Evolutionary conservation across 805 yeast species (phyloP), one percentile per base, ranked within the genome.

Genomic region (Lipomyces mesembrius): DNA sequence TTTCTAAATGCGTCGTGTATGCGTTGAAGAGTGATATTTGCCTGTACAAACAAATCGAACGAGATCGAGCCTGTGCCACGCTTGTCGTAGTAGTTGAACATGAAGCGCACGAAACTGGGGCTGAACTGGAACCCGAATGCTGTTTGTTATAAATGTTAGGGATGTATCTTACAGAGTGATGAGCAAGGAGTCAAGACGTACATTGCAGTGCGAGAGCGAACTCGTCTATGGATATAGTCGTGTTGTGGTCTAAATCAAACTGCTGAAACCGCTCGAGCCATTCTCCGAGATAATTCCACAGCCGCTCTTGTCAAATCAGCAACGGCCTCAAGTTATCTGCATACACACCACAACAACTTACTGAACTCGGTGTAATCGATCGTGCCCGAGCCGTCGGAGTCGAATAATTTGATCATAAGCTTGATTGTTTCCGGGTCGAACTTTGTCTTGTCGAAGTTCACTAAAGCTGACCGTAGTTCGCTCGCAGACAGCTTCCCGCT

Each of bases 1-100:
- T 87, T 87, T 74, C 90, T 89, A 80, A 91, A 91, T 14, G 88
- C 82, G 74, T 89, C 92, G 0, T 96, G 90, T 70, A 90, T 83
- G 69, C 91, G 85, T 75, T 91, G 83, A 71, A 91, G 80, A 83
- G 91, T 89, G 20, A 91, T 89, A 71, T 91, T 82, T 62, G 90
- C 83, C 75, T 91, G 96, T 32, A 91, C 92, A 77, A 91, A 91
- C 76, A 86, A 83, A 76, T 91, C 97, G 76, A 91, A 91, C 66
- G 89, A 87, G 77, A 91, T 79, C 54, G 74, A 75, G 65, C 25
- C 78, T 69, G 67, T 74, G 73, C 39, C 72, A 11, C 60, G 59
- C 27, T 58, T 60, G 39, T 62, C 74, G 54, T 57, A 88, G 65
- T 82, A 83, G 70, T 82, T 84, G 74, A 87, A 88, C 64, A 89